Conservation (phyloP, 169 alveolate species). For the Cryptosporidium meleagridis region DNA sequence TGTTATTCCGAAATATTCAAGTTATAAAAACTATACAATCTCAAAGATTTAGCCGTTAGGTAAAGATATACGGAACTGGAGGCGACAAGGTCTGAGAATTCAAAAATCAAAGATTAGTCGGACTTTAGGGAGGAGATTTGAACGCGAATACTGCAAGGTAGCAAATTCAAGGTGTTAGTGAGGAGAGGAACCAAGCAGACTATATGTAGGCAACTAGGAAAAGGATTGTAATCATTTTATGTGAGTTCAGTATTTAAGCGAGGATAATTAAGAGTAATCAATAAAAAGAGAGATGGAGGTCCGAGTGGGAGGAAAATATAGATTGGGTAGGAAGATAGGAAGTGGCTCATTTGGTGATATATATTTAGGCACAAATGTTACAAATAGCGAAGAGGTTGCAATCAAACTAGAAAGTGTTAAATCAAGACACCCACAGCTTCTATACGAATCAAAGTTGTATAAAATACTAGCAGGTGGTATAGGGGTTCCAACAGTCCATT, state of each 20-base stretch:
- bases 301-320: conserved; percentile 96
- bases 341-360: conserved; percentile 99
- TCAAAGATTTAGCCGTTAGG: not conserved
- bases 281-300: conserved; percentile 89
- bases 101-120: not conserved
- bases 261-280: not conserved
- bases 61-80: not conserved
- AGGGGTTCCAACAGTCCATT: conserved; percentile 96
- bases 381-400: conserved; percentile 95
- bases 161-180: not conserved
- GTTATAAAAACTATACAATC: not conserved
- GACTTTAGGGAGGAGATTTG: conserved; percentile 12
- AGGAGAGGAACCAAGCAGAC: conserved; percentile 2
- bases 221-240: not conserved
- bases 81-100: conserved; percentile 15
- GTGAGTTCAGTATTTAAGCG: not conserved
- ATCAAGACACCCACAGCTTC: conserved; percentile 95
- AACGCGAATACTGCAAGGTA: conserved; percentile 7
- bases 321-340: conserved; percentile 97
- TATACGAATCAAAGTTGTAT: conserved; percentile 96
- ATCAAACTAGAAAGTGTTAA: conserved; percentile 94
- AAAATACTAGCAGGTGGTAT: conserved; percentile 93
- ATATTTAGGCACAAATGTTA: conserved; percentile 93
- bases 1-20: conserved; percentile 5
- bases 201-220: not conserved